These are phyloP conservation scores for Strobilomyces dryophilus DNA, from an alignment of 768 basidiomycete species.

Conservation along the genomic window DNA sequence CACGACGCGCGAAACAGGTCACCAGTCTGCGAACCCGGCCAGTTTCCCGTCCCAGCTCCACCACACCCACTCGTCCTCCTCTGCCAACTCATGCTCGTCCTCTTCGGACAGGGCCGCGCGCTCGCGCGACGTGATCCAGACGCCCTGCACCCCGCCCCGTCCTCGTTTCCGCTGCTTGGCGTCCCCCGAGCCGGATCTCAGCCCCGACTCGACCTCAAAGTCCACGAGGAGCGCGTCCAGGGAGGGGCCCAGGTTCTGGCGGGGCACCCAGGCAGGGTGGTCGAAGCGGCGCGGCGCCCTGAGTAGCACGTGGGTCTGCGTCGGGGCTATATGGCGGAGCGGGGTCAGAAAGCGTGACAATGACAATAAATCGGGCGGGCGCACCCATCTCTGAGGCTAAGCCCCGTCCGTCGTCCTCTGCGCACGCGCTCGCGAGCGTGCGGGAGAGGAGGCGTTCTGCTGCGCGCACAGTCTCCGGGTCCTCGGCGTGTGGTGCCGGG, in stretches of 20 bases:
- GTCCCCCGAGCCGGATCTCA: constrained; percentile 3
- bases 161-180: constrained; percentile 27
- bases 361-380: neutral
- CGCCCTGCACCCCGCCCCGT: constrained; percentile 33
- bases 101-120: neutral
- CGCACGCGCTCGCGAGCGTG: constrained; percentile 41
- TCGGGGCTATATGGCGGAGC: no score
- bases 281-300: constrained; percentile 45
- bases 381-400: constrained; percentile 40
- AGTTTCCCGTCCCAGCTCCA: constrained; percentile 50
- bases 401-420: constrained; percentile 37
- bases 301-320: constrained; percentile 44
- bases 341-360: neutral
- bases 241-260: constrained; percentile 37
- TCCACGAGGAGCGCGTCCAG: constrained; percentile 34
- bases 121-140: constrained; percentile 35
- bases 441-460: constrained; percentile 43
- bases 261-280: constrained; percentile 45
- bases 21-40: constrained; percentile 47
- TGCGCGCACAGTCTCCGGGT: constrained; percentile 30
- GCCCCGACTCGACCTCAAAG: constrained; percentile 23
- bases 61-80: constrained; percentile 49
- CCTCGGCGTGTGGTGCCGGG: constrained; percentile 21
- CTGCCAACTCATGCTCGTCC: constrained; percentile 21
- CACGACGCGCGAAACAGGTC: neutral